Conservation (phyloP, 164 flowering plant species). For the Tetrastigma voinierianum region DNA sequence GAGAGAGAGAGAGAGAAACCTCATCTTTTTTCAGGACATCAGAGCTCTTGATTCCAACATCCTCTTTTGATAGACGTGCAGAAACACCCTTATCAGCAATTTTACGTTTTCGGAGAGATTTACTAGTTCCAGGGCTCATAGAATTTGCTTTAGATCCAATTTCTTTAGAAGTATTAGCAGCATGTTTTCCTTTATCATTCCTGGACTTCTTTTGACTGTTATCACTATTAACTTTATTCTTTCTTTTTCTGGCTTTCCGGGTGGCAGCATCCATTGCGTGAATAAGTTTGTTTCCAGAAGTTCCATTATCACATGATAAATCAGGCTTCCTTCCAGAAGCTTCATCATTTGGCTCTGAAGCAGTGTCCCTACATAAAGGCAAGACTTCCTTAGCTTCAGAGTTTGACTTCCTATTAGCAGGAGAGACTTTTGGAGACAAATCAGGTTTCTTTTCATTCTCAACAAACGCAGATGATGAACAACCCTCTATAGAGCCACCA, state of each 20-base stretch:
- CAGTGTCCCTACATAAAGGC: constrained; percentile 18
- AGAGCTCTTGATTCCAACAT: constrained; percentile 22
- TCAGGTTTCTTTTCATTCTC: constrained; percentile 30
- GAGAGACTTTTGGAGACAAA: constrained; percentile 23
- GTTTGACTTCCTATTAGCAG: constrained; percentile 26
- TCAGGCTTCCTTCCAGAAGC: constrained; percentile 33
- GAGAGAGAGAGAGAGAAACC: constrained; percentile 32
- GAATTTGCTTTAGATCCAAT: constrained; percentile 23
- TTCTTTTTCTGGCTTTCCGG: constrained; percentile 48
- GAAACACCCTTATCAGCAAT: constrained; percentile 18
- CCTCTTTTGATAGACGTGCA: constrained; percentile 31
- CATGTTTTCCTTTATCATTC: constrained; percentile 44
- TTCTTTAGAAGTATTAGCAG: constrained; percentile 26
- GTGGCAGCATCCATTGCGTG: constrained; percentile 25
- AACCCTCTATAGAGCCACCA: constrained; percentile 38
- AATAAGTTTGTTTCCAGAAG: constrained; percentile 27
- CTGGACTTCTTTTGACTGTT: constrained; percentile 40
- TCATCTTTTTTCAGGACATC: constrained; percentile 34
- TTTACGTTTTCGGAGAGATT: constrained; percentile 34
- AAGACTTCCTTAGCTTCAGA: constrained; percentile 31
- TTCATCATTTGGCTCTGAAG: constrained; percentile 30
- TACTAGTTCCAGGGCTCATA: constrained; percentile 28
- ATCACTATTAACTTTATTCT: constrained; percentile 26
- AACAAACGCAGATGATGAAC: constrained; percentile 28
- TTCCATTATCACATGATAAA: constrained; percentile 20